Conservation (phyloP, 176 grass and related monocot genomes). For the Hordeum vulgare region MorexV3_pseudomolecules_assembly NC_058521.1:4208556-4209055, state of each 20-base stretch:
- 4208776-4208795: background rate
- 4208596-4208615: background rate
- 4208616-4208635: background rate
- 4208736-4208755: background rate
- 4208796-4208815: background rate
- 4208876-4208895: too few relatives aligned
- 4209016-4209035: too few relatives aligned
- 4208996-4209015: too few relatives aligned
- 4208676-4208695: background rate
- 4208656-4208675: background rate
- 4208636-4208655: background rate
- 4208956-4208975: too few relatives aligned
- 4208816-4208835: background rate
- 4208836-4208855: background rate
- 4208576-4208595: background rate
- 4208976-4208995: too few relatives aligned
- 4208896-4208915: too few relatives aligned
- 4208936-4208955: too few relatives aligned
- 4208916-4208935: too few relatives aligned
- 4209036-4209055: too few relatives aligned
- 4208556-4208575: background rate
- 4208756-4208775: conserved; percentile 4
- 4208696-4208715: background rate
- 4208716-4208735: background rate
- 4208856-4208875: too few relatives aligned